Conservation (phyloP, 352 stramenopile species). For the Phytopythium montanum region DNA sequence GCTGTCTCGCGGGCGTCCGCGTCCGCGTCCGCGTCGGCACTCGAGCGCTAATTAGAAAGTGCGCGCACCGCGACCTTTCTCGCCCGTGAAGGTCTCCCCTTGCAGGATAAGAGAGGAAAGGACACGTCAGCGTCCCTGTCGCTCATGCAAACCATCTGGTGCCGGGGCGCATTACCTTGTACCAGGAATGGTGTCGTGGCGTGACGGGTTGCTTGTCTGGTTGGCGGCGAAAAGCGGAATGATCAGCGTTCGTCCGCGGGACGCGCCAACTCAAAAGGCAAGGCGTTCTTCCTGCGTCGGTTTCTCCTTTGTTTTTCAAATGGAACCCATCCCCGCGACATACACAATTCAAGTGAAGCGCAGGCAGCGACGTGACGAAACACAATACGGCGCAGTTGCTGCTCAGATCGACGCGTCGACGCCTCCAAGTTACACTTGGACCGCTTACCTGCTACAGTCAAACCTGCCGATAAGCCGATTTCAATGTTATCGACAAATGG, state of each 20-base stretch:
- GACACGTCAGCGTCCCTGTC: background rate
- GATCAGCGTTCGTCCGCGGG: background rate
- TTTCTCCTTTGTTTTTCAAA: background rate
- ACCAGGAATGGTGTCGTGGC: background rate
- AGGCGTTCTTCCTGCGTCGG: background rate
- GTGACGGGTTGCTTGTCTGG: background rate
- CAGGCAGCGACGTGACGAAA: background rate
- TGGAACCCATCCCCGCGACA: background rate
- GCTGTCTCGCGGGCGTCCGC: no score
- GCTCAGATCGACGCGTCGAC: background rate
- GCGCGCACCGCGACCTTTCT: background rate
- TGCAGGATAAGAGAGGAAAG: background rate
- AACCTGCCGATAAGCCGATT: no score
- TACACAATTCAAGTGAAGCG: background rate
- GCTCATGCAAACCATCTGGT: background rate
- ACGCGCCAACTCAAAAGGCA: background rate
- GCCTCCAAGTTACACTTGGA: background rate
- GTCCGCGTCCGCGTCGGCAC: no score
- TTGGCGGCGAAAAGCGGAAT: slow-evolving; percentile 1
- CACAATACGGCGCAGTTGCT: background rate
- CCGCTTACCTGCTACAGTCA: no score
- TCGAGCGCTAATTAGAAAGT: background rate
- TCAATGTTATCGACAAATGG: no score
- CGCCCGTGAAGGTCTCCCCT: background rate
- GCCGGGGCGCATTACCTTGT: no score